Evolutionary conservation across 2,329 filamentous ascomycete species (phyloP).

Genomic region (Verticillium klebahnii): DNA sequence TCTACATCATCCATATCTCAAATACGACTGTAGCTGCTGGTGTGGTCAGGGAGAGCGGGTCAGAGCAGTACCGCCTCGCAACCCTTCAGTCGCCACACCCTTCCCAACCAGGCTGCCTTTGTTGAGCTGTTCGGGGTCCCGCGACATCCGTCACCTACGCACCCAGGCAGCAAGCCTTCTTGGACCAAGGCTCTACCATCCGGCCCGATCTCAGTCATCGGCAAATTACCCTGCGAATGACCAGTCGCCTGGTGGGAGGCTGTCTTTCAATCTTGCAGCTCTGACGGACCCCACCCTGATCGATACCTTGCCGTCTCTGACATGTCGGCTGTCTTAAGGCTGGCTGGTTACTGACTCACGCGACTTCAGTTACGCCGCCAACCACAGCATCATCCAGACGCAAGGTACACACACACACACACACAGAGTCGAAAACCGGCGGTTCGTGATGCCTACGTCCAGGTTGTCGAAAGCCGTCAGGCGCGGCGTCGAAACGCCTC

Average conservation of each 20-base stretch:
- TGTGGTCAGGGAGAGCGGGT: not conserved
- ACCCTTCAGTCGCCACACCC: not conserved
- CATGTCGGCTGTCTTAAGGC: not conserved
- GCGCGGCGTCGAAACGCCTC: conserved; percentile 9
- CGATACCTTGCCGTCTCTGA: not conserved
- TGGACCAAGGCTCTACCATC: not conserved
- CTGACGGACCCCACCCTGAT: not conserved
- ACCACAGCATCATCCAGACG: not conserved
- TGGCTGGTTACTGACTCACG: not conserved
- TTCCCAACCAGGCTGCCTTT: not conserved
- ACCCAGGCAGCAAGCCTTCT: not conserved
- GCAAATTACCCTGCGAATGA: not conserved
- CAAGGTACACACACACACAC: not conserved
- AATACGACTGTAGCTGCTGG: not conserved
- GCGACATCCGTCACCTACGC: not conserved
- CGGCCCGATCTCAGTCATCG: not conserved
- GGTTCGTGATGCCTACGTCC: not conserved
- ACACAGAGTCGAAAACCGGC: not conserved
- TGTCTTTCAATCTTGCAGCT: not conserved
- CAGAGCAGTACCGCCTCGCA: not conserved
- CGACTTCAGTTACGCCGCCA: not conserved
- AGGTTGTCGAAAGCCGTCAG: conserved; percentile 4
- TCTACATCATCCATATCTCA: not conserved
- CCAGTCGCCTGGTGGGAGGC: not conserved
- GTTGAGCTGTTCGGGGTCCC: not conserved